A percentile compares a stretch with the other conserved stretches of the same genome.
phyloP scores from a whole-genome alignment of 2,329 filamentous ascomycete species.

The Lasiodiplodia hormozganensis region DNA sequence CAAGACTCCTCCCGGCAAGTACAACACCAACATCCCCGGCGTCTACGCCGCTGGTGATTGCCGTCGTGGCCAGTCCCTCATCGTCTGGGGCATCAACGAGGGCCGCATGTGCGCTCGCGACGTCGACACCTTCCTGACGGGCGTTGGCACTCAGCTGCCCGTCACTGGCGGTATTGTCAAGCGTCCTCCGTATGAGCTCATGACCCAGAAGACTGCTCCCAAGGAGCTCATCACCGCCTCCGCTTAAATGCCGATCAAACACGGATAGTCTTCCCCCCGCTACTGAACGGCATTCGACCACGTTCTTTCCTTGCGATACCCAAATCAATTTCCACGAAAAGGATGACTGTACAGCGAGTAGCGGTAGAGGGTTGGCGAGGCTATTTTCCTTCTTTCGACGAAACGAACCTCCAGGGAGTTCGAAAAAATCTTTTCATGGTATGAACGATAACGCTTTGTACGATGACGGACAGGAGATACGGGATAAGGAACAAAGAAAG shows the following conservation, averaged over 20 bases:
- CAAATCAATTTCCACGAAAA: not conserved
- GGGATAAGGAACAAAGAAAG: not conserved
- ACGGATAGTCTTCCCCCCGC: not conserved
- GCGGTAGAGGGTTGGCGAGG: slow-evolving; percentile 8
- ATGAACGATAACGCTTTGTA: not conserved
- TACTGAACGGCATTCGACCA: slow-evolving; percentile 1
- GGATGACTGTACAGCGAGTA: slow-evolving; percentile 23
- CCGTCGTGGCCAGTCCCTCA: slow-evolving; percentile 90
- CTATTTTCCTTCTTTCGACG: slow-evolving; percentile 2
- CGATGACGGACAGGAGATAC: not conserved
- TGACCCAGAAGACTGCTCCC: slow-evolving; percentile 53
- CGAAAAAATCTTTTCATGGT: not conserved
- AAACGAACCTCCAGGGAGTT: not conserved
- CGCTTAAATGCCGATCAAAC: slow-evolving; percentile 33
- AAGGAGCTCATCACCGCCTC: slow-evolving; percentile 48
- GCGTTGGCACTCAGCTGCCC: slow-evolving; percentile 76
- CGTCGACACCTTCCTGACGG: slow-evolving; percentile 85
- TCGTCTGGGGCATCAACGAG: slow-evolving; percentile 99
- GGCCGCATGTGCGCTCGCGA: slow-evolving; percentile 91
- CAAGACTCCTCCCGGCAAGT: slow-evolving; percentile 88
- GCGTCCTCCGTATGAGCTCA: slow-evolving; percentile 75
- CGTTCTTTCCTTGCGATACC: slow-evolving; percentile 27
- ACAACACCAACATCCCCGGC: slow-evolving; percentile 85
- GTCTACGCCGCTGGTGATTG: slow-evolving; percentile 96
- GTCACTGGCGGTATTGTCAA: slow-evolving; percentile 94